Base-by-base conservation (phyloP, 495 filamentous ascomycete genomes). In the Wilcoxina mikolae region DNA sequence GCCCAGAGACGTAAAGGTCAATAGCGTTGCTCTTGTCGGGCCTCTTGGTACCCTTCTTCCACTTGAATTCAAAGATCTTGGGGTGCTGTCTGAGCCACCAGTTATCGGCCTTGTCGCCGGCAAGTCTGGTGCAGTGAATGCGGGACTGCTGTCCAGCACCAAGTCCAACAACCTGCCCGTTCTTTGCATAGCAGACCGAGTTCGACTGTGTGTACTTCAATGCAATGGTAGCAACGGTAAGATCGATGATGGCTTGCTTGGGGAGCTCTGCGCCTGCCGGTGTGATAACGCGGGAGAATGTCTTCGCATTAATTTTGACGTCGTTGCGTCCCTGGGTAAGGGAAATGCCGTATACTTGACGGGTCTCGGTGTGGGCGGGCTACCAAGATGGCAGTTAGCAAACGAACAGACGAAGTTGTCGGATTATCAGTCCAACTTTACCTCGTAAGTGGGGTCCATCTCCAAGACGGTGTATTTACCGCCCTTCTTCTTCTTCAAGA, bases 71-170 rank as follows among this genome's bases (percentile, higher is more conserved):
- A 28, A 95, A 74, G 4, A 88, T 80, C 31, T 85, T 83, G 49
- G 86, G 82, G 73, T 94, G 84, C 78, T 95, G 95, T 61, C 91
- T 82, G 72, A 96, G 81, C 91, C 91, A 98, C 91, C 91, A 98
- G 75, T 90, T 94, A 70, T 98, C 91, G 46, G 88, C 86, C 75
- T 98, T 98, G 73, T 95, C 91, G 58, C 93, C 91, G n/a, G 91
- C 91, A 39, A 98, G 78, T 57, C 91, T 82, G 24, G 91, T 98
- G 76, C 93, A 96, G 76, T 96, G 93, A 61, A 98, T 98, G 60
- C 91, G 81, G 56, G 84, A 90, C 72, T 98, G 91, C 70, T 98
- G 91, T 49, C 91, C 91, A 49, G 91, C 91, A 58, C 93, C 91
- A 42, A 98, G 77, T 47, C 91, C 91, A 59, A 98, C 79, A 68